Evolutionary conservation across 306 rosid genomes (phyloP).

Genomic region (Ochetophila trinervis): DNA sequence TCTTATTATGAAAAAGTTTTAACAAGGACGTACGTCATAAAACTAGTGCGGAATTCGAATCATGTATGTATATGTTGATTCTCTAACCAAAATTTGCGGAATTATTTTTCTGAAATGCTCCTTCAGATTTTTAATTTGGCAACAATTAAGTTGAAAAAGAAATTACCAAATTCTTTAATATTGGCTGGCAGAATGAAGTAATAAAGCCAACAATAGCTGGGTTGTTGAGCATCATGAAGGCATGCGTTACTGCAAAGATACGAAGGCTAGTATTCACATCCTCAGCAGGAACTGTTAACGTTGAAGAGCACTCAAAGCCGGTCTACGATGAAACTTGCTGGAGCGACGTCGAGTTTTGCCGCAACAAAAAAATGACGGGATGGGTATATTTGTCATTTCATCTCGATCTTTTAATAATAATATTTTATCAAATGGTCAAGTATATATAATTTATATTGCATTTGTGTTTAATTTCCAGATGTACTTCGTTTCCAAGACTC

Average conservation of each 20-base stretch:
- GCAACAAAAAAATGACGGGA: constrained; percentile 54
- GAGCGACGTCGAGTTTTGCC: constrained; percentile 63
- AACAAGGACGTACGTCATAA: too few species aligned
- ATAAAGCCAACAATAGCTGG: constrained; percentile 69
- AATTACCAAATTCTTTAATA: background rate
- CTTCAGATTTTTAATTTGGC: background rate
- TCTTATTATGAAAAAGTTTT: too few species aligned
- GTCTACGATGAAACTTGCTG: constrained; percentile 50
- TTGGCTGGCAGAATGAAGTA: constrained; percentile 60
- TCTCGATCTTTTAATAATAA: background rate
- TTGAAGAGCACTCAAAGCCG: constrained; percentile 28
- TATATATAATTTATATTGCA: too few species aligned
- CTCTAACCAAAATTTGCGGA: too few species aligned
- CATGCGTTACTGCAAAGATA: constrained; percentile 54
- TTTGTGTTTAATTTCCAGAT: constrained; percentile 32
- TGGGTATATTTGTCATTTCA: constrained; percentile 43
- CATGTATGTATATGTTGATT: too few species aligned
- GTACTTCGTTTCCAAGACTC: constrained; percentile 75
- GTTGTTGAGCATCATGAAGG: constrained; percentile 56
- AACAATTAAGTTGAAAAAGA: background rate
- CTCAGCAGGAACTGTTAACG: constrained; percentile 60
- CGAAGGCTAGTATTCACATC: constrained; percentile 64
- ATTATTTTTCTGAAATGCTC: background rate
- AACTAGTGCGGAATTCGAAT: too few species aligned
- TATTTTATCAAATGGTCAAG: background rate